Evolutionary conservation across 2,329 filamentous ascomycete genomes (phyloP), one percentile per base, ranked within the genome.

Genomic region (Fusarium sp.): DNA sequence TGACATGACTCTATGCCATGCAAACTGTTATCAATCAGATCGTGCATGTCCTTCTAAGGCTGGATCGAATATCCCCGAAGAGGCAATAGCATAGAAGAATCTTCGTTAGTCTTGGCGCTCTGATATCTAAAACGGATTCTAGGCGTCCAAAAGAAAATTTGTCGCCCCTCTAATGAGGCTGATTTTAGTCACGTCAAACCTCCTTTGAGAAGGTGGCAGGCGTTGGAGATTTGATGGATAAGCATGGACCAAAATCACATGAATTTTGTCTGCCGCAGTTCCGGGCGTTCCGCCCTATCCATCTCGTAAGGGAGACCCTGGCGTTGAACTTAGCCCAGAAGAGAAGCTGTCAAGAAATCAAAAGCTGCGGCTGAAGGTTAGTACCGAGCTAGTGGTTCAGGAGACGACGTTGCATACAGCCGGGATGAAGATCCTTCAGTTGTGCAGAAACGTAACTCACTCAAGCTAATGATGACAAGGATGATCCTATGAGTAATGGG

Each of bases 331-430:
- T 54, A 33, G 23, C 58, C 51, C 54, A 38, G 36, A 51, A 12
- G 47, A 51, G 47, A 51, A 51, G 47, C 47, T 51, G 47, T 40
- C 47, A 30, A 18, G 23, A 16, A 28, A 31, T 18, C 42, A n/a
- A 18, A 45, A 45, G 23, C 42, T 45, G 47, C 33, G 47, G 47
- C 34, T 51, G 47, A 51, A 51, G 47, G 18, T n/a, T 51, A 51
- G 12, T 13, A 26, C 34, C 16, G 13, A 6, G 36, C 47, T 51
- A 51, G 47, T 40, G 47, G 33, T 40, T 51, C 33, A 37, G 23
- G 33, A 26, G 6, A 13, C 7, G 16, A 11, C 23, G 34, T 38
- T 18, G 23, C 16, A 51, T 30, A 6, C 10, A 28, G 8, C 23
- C 16, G 13, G 47, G 47, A 51, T 40, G 34, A 8, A 3, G 34